Percentiles rank a stretch among this genome's conserved stretches.
Evolutionary conservation across 495 filamentous ascomycete genomes (phyloP).

Genomic region (Neurospora sublineolata): DNA sequence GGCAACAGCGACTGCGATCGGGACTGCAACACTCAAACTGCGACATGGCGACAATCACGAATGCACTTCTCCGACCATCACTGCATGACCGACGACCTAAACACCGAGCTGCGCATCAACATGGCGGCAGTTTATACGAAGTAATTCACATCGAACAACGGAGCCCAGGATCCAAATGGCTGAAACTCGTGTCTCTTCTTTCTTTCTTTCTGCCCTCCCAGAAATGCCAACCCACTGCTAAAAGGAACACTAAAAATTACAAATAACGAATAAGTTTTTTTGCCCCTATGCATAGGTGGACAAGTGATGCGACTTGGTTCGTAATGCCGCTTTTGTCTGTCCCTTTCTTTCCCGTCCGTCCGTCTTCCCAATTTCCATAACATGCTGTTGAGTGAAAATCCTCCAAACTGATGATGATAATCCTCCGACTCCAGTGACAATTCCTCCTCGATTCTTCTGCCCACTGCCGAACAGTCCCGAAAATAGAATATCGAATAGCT

Average conservation of each 20-base stretch:
- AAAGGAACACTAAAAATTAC: not conserved
- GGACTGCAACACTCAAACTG: not conserved
- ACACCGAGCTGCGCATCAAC: not conserved
- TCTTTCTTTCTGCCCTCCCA: not conserved
- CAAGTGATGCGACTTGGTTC: not conserved
- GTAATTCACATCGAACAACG: not conserved
- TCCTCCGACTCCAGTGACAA: not conserved
- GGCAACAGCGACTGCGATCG: not conserved
- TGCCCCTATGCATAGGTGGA: not conserved
- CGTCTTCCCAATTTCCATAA: not conserved
- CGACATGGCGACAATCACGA: not conserved
- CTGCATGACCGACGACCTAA: not conserved
- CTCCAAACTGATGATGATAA: not conserved
- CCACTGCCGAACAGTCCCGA: not conserved
- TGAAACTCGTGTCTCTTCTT: not conserved
- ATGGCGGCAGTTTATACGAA: not conserved
- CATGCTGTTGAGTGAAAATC: not conserved
- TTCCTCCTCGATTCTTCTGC: not conserved
- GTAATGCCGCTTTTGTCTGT: not conserved
- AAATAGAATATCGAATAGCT: not conserved
- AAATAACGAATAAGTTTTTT: not conserved
- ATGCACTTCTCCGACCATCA: not conserved
- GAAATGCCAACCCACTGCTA: too few species aligned
- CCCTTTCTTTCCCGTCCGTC: not conserved
- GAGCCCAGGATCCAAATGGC: not conserved